phyloP scores from a whole-genome alignment of 1,139 yeast genomes.

The Blastobotrys apis region DNA sequence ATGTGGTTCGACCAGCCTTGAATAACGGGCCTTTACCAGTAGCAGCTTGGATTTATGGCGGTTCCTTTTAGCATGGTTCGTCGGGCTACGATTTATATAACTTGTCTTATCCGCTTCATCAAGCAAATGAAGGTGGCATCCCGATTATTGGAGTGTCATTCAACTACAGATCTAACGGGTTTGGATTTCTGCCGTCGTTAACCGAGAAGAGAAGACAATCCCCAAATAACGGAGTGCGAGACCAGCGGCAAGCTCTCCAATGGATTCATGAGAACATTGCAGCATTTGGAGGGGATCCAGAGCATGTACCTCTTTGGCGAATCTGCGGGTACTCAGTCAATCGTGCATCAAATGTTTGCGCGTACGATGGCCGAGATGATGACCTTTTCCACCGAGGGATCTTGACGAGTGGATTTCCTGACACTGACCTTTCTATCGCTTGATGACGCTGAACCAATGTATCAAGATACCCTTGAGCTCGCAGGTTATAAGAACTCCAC shows the following conservation, averaged over 20 bases:
- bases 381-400: conserved; percentile 6
- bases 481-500: not conserved
- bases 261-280: conserved; percentile 38
- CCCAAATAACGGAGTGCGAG: conserved; percentile 33
- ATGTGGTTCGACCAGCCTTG: conserved; percentile 22
- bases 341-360: conserved; percentile 29
- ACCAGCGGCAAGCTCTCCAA: conserved; percentile 36
- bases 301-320: conserved; percentile 36
- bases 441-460: not conserved
- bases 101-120: conserved; percentile 9
- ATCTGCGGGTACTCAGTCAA: conserved; percentile 39
- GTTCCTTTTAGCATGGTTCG: conserved; percentile 28
- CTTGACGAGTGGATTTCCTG: conserved; percentile 6
- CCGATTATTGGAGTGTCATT: conserved; percentile 32
- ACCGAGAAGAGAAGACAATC: conserved; percentile 28
- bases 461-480: not conserved
- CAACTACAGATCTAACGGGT: conserved; percentile 35
- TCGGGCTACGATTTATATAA: conserved; percentile 3
- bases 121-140: conserved; percentile 19
- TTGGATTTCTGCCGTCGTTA: conserved; percentile 31
- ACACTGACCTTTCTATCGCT: not conserved
- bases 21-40: conserved; percentile 28
- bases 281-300: conserved; percentile 40
- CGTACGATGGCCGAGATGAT: conserved; percentile 24
- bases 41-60: conserved; percentile 38